These are phyloP conservation scores for Cyclotella baltica DNA, from an alignment of 108 stramenopile genomes.

Conservation along the genomic window DNA sequence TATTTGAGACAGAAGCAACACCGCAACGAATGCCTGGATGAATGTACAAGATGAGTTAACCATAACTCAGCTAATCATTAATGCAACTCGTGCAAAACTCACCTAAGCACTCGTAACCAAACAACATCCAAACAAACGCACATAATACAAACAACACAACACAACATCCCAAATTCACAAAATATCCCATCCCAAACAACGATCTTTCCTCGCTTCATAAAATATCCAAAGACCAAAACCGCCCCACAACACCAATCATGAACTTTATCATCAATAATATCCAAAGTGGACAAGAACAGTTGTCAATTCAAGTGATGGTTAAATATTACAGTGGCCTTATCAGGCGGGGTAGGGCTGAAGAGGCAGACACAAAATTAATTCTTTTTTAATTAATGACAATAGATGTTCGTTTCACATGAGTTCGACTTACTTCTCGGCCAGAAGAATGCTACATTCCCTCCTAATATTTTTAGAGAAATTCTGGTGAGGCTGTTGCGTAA, in stretches of 20 bases:
- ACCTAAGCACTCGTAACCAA: conserved; percentile 3
- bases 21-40: conserved; percentile 25
- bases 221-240: conserved; percentile 4
- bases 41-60: neutral
- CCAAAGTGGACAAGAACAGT: conserved; percentile 8
- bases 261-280: conserved; percentile 4
- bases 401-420: too few relatives aligned
- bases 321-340: too few relatives aligned
- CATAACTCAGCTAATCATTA: neutral
- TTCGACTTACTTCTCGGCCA: too few relatives aligned
- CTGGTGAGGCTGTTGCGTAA: too few relatives aligned
- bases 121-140: conserved; percentile 6
- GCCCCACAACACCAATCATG: conserved; percentile 13
- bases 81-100: neutral
- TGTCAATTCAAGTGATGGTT: too few relatives aligned
- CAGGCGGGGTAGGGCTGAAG: too few relatives aligned
- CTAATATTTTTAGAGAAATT: too few relatives aligned
- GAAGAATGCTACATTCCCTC: too few relatives aligned
- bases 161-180: conserved; percentile 24
- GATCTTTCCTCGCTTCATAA: neutral
- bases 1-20: conserved; percentile 27
- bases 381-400: too few relatives aligned
- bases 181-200: conserved; percentile 22
- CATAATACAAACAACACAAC: neutral
- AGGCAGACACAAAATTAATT: too few relatives aligned